A percentile compares a stretch with the other conserved stretches of the same genome.
These are phyloP conservation scores for Lasiodiplodia sp. DNA, from an alignment of 2,329 filamentous ascomycete species.

Conservation along the genomic window DNA sequence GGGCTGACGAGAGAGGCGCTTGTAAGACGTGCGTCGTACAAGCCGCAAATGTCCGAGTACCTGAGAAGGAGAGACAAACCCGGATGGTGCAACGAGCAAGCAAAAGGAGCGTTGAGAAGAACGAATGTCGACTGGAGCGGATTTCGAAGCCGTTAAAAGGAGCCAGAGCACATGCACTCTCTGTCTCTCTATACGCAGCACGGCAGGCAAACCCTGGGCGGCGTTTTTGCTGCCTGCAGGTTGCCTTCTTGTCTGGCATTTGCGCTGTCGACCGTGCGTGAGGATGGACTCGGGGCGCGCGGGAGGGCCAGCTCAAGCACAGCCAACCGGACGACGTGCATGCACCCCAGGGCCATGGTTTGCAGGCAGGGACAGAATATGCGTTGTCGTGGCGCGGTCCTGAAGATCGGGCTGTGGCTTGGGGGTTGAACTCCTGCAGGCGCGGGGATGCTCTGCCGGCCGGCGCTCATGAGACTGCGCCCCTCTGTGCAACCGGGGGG, in stretches of 20 bases:
- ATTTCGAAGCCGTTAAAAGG: constrained; percentile 5
- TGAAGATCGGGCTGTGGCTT: constrained; percentile 9
- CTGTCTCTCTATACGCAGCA: not conserved
- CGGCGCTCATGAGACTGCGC: constrained; percentile 5
- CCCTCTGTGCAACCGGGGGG: constrained; percentile 1
- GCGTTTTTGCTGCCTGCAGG: constrained; percentile 13
- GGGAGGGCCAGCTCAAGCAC: not conserved
- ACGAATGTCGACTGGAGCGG: not conserved
- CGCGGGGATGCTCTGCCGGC: constrained; percentile 1
- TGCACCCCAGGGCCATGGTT: not conserved
- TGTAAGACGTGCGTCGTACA: constrained; percentile 14
- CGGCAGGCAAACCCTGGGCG: not conserved
- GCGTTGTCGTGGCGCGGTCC: constrained; percentile 2
- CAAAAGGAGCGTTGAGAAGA: constrained; percentile 16
- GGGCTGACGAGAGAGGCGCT: constrained; percentile 20
- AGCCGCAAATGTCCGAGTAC: constrained; percentile 8
- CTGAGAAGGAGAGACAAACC: constrained; percentile 4
- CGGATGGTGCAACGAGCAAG: constrained; percentile 1
- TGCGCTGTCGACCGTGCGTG: constrained; percentile 3
- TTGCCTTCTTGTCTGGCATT: not conserved
- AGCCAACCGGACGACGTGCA: not conserved
- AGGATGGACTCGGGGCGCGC: constrained; percentile 10
- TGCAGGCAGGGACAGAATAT: constrained; percentile 9
- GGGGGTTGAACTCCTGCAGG: constrained; percentile 3
- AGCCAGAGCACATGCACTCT: not conserved